A percentile compares a stretch with the other conserved stretches of the same genome.
phyloP scores from a whole-genome alignment of 139 green algal species.

The Chlorella ohadii region DNA sequence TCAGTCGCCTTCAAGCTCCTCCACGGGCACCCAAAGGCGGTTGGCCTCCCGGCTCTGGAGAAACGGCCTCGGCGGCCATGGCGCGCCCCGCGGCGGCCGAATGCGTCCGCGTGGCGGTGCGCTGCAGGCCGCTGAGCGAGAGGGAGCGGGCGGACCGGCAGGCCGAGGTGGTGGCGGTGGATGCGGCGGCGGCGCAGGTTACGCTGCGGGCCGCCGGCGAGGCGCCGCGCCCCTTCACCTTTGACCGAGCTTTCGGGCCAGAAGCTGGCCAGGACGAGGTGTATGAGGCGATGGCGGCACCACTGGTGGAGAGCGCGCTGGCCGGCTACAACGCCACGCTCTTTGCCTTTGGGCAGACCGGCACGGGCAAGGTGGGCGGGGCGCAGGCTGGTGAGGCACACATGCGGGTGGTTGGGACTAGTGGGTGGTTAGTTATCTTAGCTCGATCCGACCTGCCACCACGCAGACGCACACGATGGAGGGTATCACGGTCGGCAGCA shows the following conservation, averaged over 20 bases:
- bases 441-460: no score
- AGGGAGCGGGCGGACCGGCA: conserved; percentile 75
- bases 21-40: no score
- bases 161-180: conserved; percentile 72
- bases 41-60: no score
- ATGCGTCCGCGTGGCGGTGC: conserved; percentile 69
- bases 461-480: conserved; percentile 90
- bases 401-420: no score
- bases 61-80: no score
- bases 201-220: neutral
- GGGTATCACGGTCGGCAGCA: conserved; percentile 32
- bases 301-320: conserved; percentile 81
- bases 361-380: conserved; percentile 66
- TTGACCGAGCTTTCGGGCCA: conserved; percentile 79
- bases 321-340: conserved; percentile 90
- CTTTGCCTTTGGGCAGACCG: conserved; percentile 72
- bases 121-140: conserved; percentile 80
- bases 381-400: no score
- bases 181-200: conserved; percentile 30
- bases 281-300: conserved; percentile 71
- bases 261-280: conserved; percentile 69
- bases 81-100: neutral
- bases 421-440: no score
- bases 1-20: no score
- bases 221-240: conserved; percentile 73